Conservation (phyloP, 345 rosid species). For the Noccaea caerulescens region DNA sequence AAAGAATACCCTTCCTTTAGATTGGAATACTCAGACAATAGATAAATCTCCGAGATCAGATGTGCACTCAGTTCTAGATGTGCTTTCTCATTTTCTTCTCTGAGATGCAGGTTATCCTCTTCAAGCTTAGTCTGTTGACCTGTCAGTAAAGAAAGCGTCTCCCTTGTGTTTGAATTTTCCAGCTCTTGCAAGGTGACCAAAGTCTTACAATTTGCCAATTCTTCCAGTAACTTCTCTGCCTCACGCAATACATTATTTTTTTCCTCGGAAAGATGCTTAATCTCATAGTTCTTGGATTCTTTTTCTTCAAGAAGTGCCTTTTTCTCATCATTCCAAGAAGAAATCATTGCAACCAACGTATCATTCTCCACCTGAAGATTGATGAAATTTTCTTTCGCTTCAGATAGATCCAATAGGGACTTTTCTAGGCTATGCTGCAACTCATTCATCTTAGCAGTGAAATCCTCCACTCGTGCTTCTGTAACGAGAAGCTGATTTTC, state of each 20-base stretch:
- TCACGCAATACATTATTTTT: slow-evolving; percentile 45
- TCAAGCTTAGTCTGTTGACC: slow-evolving; percentile 54
- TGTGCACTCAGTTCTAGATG: slow-evolving; percentile 52
- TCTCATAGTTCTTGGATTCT: slow-evolving; percentile 47
- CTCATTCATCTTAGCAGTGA: slow-evolving; percentile 54
- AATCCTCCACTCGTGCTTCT: slow-evolving; percentile 56
- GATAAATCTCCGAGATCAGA: slow-evolving; percentile 52
- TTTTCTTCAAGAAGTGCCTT: slow-evolving; percentile 56
- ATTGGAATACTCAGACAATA: slow-evolving; percentile 57
- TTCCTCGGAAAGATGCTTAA: slow-evolving; percentile 60
- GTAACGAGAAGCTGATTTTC: slow-evolving; percentile 52
- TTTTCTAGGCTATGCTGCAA: slow-evolving; percentile 64
- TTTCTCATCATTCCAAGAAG: slow-evolving; percentile 58
- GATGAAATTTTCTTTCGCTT: slow-evolving; percentile 50
- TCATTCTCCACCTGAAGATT: slow-evolving; percentile 66
- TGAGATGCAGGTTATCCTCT: slow-evolving; percentile 59
- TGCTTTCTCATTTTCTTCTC: slow-evolving; percentile 51
- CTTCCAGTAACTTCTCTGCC: slow-evolving; percentile 58
- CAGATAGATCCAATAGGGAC: slow-evolving; percentile 60
- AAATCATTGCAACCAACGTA: slow-evolving; percentile 50
- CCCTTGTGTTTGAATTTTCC: slow-evolving; percentile 54
- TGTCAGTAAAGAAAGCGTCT: slow-evolving; percentile 43
- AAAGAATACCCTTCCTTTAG: slow-evolving; percentile 52
- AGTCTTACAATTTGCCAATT: slow-evolving; percentile 62
- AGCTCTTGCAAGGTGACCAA: slow-evolving; percentile 55